Conservation (phyloP, 2,329 filamentous ascomycete species). For the Zopfia rhizophila region DNA sequence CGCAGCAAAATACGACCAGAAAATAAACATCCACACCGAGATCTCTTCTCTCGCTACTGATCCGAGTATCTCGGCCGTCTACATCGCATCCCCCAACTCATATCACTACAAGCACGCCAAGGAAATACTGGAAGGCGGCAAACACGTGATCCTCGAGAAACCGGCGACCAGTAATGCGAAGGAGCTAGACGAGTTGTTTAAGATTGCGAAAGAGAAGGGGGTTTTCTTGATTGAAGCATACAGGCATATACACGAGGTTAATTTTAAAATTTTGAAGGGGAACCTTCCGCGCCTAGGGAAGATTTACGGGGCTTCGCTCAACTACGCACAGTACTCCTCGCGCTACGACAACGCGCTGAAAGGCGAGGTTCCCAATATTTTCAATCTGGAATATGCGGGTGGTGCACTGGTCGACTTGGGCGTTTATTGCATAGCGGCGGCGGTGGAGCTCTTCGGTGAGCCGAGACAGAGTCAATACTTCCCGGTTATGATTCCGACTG, state of each 20-base stretch:
- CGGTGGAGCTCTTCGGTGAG: constrained; percentile 59
- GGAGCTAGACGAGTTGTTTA: constrained; percentile 57
- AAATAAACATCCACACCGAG: constrained; percentile 51
- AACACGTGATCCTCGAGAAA: constrained; percentile 63
- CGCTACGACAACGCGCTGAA: constrained; percentile 60
- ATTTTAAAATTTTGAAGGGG: constrained; percentile 57
- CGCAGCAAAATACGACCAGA: constrained; percentile 52
- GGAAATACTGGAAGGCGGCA: constrained; percentile 53
- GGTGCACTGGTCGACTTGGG: constrained; percentile 61
- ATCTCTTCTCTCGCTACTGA: constrained; percentile 53
- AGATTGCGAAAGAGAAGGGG: constrained; percentile 51
- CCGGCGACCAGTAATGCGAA: constrained; percentile 56
- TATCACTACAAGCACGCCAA: constrained; percentile 60
- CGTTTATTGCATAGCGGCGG: constrained; percentile 60
- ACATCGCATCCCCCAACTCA: constrained; percentile 62
- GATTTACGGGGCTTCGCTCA: constrained; percentile 57
- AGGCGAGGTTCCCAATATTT: constrained; percentile 61
- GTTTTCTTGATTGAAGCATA: constrained; percentile 61
- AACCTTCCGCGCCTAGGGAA: constrained; percentile 52
- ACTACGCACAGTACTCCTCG: constrained; percentile 57
- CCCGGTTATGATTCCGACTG: constrained; percentile 56
- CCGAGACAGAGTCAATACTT: constrained; percentile 55
- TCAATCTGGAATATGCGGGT: constrained; percentile 59
- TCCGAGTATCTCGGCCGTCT: constrained; percentile 54
- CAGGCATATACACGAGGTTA: constrained; percentile 61